A percentile compares a stretch with the other conserved stretches of the same genome.
Conservation (phyloP, 2,329 filamentous ascomycete genomes). For the Neonectria hederae region DNA sequence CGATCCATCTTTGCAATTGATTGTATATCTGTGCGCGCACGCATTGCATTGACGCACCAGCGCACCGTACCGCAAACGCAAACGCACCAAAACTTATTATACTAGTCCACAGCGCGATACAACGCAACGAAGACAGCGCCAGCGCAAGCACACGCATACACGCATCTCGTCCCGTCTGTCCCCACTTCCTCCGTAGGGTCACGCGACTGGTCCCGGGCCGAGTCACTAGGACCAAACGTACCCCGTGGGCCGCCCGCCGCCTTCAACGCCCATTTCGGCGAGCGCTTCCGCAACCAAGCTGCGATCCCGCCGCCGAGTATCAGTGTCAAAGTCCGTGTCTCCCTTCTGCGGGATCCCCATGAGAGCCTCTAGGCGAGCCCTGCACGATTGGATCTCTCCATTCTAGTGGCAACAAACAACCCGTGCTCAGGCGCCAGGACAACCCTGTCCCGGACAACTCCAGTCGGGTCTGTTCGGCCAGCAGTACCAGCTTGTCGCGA, state of each 20-base stretch:
- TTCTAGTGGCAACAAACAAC: background rate
- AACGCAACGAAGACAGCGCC: background rate
- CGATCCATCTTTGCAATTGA: conserved; percentile 23
- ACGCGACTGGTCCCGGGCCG: conserved; percentile 18
- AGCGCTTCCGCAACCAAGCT: conserved; percentile 9
- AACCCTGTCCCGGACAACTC: background rate
- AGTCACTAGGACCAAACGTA: conserved; percentile 15
- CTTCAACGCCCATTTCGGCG: conserved; percentile 1
- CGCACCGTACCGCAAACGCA: background rate
- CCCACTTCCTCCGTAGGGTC: conserved; percentile 4
- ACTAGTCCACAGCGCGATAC: background rate
- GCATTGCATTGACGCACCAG: conserved; percentile 25
- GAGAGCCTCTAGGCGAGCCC: conserved; percentile 8
- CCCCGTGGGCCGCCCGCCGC: conserved; percentile 12
- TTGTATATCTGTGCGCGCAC: conserved; percentile 21
- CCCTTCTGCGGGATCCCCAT: background rate
- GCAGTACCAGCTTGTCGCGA: background rate
- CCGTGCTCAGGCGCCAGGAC: conserved; percentile 2
- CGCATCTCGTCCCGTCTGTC: background rate
- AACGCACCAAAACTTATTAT: background rate
- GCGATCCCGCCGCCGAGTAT: background rate
- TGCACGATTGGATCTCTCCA: background rate
- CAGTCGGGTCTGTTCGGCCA: background rate
- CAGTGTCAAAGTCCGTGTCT: no score
- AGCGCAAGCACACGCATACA: conserved; percentile 2